Evolutionary conservation across 1,284 basidiomycete genomes (phyloP).

Genomic region (Moesziomyces antarcticus): DNA sequence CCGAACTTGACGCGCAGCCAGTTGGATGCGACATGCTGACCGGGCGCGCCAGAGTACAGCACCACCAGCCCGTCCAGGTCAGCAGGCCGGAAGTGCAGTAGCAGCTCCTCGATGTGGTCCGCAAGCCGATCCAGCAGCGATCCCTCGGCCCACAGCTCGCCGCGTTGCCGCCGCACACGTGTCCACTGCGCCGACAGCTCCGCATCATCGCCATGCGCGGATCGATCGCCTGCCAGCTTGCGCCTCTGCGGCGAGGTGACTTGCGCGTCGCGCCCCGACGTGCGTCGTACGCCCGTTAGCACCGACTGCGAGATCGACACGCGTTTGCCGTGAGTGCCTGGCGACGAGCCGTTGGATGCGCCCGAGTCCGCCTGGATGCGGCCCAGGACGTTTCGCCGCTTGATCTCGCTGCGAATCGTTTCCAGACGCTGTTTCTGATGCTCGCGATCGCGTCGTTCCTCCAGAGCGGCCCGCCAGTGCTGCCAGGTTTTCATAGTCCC

Average conservation of each 20-base stretch:
- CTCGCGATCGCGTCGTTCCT: slow-evolving; percentile 23
- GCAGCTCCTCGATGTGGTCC: slow-evolving; percentile 36
- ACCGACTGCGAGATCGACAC: slow-evolving; percentile 31
- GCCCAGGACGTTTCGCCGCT: slow-evolving; percentile 25
- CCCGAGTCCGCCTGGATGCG: slow-evolving; percentile 13
- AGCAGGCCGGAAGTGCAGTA: slow-evolving; percentile 29
- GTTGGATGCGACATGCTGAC: slow-evolving; percentile 35
- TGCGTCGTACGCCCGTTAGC: slow-evolving; percentile 22
- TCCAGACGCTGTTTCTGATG: slow-evolving; percentile 23
- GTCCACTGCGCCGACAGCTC: slow-evolving; percentile 23
- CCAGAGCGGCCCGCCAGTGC: slow-evolving; percentile 23
- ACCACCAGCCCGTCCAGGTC: slow-evolving; percentile 25
- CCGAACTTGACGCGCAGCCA: slow-evolving; percentile 53
- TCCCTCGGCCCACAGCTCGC: slow-evolving; percentile 34
- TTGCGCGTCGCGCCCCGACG: background rate
- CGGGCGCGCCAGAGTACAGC: slow-evolving; percentile 27
- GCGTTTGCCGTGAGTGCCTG: slow-evolving; percentile 6
- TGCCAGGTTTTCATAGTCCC: slow-evolving; percentile 13
- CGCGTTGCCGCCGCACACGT: slow-evolving; percentile 18
- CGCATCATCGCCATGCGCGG: slow-evolving; percentile 6
- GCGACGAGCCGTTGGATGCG: background rate
- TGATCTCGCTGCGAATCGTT: slow-evolving; percentile 20
- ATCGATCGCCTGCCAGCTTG: slow-evolving; percentile 17
- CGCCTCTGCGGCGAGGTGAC: slow-evolving; percentile 9
- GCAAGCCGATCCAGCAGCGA: slow-evolving; percentile 33